These are phyloP conservation scores for Neurospora intermedia DNA, from an alignment of 495 filamentous ascomycete species.

Conservation along the genomic window DNA sequence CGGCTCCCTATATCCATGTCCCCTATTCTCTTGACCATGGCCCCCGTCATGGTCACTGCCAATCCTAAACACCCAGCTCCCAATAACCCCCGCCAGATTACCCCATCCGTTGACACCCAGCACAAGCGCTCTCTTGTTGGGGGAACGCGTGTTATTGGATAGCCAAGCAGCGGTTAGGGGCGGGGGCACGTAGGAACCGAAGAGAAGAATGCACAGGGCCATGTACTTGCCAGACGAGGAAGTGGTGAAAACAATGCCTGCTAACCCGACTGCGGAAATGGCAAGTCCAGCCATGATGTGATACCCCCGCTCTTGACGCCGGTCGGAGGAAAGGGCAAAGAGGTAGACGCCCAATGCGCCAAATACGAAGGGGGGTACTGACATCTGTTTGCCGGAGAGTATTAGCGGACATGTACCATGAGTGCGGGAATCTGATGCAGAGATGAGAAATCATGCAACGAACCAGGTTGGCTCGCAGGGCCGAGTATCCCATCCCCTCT, in stretches of 20 bases:
- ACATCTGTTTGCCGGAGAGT: constrained; percentile 20
- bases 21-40: background rate
- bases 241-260: constrained; percentile 28
- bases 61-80: constrained; percentile 31
- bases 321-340: constrained; percentile 18
- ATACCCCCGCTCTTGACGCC: constrained; percentile 29
- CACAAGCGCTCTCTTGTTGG: constrained; percentile 39
- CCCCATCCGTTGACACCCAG: constrained; percentile 52
- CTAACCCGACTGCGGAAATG: constrained; percentile 36
- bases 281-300: constrained; percentile 40
- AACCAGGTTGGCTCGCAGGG: constrained; percentile 38
- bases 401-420: background rate
- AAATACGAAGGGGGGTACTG: constrained; percentile 44
- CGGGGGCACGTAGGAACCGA: constrained; percentile 42
- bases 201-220: constrained; percentile 42
- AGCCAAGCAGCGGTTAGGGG: constrained; percentile 51
- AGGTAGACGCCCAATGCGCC: constrained; percentile 37
- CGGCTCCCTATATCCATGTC: constrained; percentile 14
- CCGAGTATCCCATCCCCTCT: constrained; percentile 28
- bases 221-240: constrained; percentile 31
- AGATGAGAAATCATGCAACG: background rate
- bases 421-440: background rate
- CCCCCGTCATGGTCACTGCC: constrained; percentile 23
- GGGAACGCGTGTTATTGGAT: constrained; percentile 34
- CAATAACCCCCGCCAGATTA: constrained; percentile 45